phyloP scores from a whole-genome alignment of 1,284 basidiomycete genomes.

The Ustilago crameri region DNA sequence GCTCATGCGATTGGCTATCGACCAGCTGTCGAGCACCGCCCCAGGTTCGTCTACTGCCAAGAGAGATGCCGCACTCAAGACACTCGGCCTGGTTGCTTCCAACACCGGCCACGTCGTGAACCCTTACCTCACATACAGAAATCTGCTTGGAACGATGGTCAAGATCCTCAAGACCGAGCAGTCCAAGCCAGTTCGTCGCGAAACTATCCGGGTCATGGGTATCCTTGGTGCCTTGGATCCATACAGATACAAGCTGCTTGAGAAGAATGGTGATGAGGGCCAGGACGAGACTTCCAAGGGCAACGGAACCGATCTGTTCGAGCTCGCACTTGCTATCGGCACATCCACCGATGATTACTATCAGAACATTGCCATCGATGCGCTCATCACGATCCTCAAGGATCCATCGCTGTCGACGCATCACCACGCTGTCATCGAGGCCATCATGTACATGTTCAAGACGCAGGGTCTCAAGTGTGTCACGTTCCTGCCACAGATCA shows the following conservation, averaged over 20 bases:
- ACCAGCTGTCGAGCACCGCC: constrained; percentile 79
- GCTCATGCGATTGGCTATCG: constrained; percentile 89
- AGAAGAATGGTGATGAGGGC: constrained; percentile 80
- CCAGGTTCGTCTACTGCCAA: constrained; percentile 55
- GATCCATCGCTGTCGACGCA: constrained; percentile 71
- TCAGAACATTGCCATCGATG: constrained; percentile 93
- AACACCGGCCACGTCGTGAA: constrained; percentile 94
- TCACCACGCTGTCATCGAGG: constrained; percentile 89
- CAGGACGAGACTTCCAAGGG: constrained; percentile 70
- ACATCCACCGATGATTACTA: constrained; percentile 85
- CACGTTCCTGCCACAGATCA: constrained; percentile 92
- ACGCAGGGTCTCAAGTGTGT: constrained; percentile 97
- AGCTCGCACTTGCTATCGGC: constrained; percentile 72
- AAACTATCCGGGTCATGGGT: constrained; percentile 91
- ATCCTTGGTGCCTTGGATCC: constrained; percentile 98
- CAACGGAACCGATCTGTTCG: constrained; percentile 73
- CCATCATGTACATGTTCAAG: constrained; percentile 99
- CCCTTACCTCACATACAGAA: constrained; percentile 90
- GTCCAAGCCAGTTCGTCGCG: constrained; percentile 77
- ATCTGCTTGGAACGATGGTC: constrained; percentile 86
- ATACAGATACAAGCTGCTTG: constrained; percentile 85
- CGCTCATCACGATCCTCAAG: constrained; percentile 86
- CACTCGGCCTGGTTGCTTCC: constrained; percentile 93
- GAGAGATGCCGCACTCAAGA: constrained; percentile 91
- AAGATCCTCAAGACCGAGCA: constrained; percentile 87